A percentile compares a stretch with the other conserved stretches of the same genome.
phyloP scores from a whole-genome alignment of 2,329 filamentous ascomycete genomes.

The Septoria linicola region DNA sequence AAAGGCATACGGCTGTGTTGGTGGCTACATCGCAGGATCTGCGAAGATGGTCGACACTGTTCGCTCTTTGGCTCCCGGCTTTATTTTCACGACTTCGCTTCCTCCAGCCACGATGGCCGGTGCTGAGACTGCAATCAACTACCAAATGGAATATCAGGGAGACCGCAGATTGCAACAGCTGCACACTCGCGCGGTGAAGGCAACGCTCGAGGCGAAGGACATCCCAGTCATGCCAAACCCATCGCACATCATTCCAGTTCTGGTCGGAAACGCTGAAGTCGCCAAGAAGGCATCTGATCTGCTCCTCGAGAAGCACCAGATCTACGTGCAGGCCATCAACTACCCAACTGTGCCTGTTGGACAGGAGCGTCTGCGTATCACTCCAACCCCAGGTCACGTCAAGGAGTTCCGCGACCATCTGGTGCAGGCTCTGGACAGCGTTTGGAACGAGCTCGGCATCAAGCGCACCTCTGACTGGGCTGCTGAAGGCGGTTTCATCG shows the following conservation, averaged over 20 bases:
- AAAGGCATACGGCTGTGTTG: constrained; percentile 96
- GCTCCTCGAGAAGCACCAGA: constrained; percentile 82
- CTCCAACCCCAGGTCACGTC: constrained; percentile 88
- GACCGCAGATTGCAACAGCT: constrained; percentile 92
- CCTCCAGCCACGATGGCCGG: constrained; percentile 97
- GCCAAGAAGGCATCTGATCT: constrained; percentile 91
- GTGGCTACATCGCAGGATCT: constrained; percentile 94
- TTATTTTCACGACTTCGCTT: constrained; percentile 97
- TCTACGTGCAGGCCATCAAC: constrained; percentile 99
- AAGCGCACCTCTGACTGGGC: constrained; percentile 94
- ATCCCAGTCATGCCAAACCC: constrained; percentile 98
- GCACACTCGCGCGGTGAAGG: constrained; percentile 92
- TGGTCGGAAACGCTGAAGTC: constrained; percentile 90
- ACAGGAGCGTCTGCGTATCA: constrained; percentile 95
- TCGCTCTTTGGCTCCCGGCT: constrained; percentile 90
- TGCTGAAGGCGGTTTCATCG: constrained; percentile 86
- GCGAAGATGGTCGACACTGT: constrained; percentile 85
- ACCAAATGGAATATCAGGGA: constrained; percentile 80
- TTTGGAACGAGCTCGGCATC: constrained; percentile 85
- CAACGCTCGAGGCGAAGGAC: constrained; percentile 71
- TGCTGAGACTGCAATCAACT: constrained; percentile 86
- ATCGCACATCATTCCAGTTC: constrained; percentile 89
- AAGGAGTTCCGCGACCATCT: constrained; percentile 83
- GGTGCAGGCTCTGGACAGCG: constrained; percentile 76
- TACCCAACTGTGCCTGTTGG: constrained; percentile 97